Base-by-base conservation (phyloP, 78 protist genomes). In the Dictyostelium firmibasis region DNA sequence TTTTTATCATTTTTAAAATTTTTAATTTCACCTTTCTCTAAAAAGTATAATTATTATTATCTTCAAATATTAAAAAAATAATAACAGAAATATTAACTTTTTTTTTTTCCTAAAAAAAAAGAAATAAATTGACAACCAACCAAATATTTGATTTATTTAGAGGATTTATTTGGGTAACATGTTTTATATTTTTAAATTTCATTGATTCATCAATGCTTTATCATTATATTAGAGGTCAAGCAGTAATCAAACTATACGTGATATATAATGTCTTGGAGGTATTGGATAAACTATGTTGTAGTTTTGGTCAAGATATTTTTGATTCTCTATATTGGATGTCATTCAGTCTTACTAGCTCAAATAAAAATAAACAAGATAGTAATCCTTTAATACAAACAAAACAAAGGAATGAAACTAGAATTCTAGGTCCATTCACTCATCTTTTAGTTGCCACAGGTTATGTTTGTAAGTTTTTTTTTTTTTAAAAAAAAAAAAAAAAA, bases 231-330 rank as follows among this genome's bases (percentile, higher is more conserved):
- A 62, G 98, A 0, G 98, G 98, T 6, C 98, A 98, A 87, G 78
- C 95, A n/a, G 67, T 84, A n/a, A 81, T 98, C 89, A 98, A 98
- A 89, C 92, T 98, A 35, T 98, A 98, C 82, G 98, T 98, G 20
- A 95, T 98, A 60, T 98, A 67, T 94, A 96, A 98, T 86, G 84
- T 96, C 27, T 69, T 96, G 23, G 98, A 96, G 92, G 96, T 96
- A 11, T 81, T 98, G 87, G 98, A 96, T 86, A 91, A 85, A 83
- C 81, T 97, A 8, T 96, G 96, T 74, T 44, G 96, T 33, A 78
- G 97, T 25, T 77, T 97, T 33, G 99, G 99, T 3, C 99, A 96
- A 64, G 99, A 98, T 79, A 64, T 96, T 16, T 82, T 98, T 44
- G 98, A 97, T 25, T 25, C 97, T 11, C 85, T 98, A 60, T 97